phyloP scores from a whole-genome alignment of 148 eudicot genomes.

The Mesembryanthemum crystallinum region DNA sequence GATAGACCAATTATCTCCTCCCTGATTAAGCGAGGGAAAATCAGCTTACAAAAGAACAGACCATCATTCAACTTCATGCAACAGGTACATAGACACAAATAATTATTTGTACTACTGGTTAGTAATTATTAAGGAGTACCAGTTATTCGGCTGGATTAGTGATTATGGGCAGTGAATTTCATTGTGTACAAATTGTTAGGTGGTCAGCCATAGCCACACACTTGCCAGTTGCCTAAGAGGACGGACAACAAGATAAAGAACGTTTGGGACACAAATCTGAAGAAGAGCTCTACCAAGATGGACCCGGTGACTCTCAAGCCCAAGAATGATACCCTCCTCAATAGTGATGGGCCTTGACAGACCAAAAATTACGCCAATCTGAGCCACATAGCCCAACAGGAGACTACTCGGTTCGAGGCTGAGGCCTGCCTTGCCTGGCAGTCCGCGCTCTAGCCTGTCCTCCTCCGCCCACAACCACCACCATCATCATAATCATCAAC shows the following conservation, averaged over 20 bases:
- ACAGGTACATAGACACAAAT: conserved; percentile 77
- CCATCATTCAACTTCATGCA: conserved; percentile 95
- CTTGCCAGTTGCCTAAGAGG: conserved; percentile 81
- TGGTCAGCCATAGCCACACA: conserved; percentile 99
- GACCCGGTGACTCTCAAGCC: conserved; percentile 96
- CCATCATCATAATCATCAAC: neutral
- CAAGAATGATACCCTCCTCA: conserved; percentile 59
- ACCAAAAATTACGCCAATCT: conserved; percentile 66
- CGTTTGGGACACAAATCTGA: conserved; percentile 91
- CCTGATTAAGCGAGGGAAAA: conserved; percentile 95
- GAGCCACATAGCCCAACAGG: conserved; percentile 99
- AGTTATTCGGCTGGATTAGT: no score
- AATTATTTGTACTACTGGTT: no score
- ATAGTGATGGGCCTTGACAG: conserved; percentile 31
- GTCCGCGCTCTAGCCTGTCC: conserved; percentile 45
- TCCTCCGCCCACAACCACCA: conserved; percentile 18
- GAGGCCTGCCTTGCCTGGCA: conserved; percentile 80
- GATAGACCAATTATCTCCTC: conserved; percentile 93
- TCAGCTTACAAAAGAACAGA: conserved; percentile 89
- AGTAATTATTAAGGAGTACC: no score
- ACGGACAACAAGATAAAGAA: conserved; percentile 95
- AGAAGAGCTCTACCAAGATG: conserved; percentile 78
- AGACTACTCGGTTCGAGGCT: conserved; percentile 90
- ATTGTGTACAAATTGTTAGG: conserved; percentile 30
- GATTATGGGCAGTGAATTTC: no score